phyloP scores from a whole-genome alignment of 116 monocot genomes.

The Dioscorea cayenensis region DNA sequence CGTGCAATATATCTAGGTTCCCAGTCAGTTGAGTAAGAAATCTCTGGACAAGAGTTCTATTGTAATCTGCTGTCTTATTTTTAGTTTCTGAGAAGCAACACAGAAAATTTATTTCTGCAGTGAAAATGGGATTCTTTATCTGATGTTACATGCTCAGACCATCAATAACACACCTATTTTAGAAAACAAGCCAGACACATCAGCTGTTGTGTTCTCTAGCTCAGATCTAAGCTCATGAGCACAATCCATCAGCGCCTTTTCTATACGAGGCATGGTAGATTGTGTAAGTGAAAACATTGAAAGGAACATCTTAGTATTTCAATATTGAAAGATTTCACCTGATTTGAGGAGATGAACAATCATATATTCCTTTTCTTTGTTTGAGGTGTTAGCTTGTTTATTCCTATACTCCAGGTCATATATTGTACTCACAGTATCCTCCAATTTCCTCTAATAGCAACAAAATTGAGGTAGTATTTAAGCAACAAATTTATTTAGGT shows the following conservation, averaged over 20 bases:
- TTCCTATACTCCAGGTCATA: conserved; percentile 74
- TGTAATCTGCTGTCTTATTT: conserved; percentile 77
- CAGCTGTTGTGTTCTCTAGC: conserved; percentile 75
- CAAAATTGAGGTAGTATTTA: not conserved
- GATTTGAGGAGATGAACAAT: conserved; percentile 78
- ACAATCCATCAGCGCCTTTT: conserved; percentile 71
- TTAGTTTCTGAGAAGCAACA: conserved; percentile 53
- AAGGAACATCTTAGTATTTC: not conserved
- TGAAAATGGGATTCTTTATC: not conserved
- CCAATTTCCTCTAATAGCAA: conserved; percentile 44
- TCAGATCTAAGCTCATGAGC: conserved; percentile 77
- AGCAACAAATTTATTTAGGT: not conserved
- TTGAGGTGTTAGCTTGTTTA: conserved; percentile 63
- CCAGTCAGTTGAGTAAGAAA: conserved; percentile 59
- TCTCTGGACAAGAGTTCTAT: conserved; percentile 52
- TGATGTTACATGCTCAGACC: not conserved
- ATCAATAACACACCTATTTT: conserved; percentile 70
- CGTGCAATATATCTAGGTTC: conserved; percentile 77
- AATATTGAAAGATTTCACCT: conserved; percentile 29
- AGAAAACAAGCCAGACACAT: conserved; percentile 81
- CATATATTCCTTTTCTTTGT: conserved; percentile 86
- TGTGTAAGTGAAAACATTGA: too few species aligned
- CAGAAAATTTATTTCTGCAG: not conserved
- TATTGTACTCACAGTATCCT: conserved; percentile 55
- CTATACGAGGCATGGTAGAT: conserved; percentile 12